These are phyloP conservation scores for Mycena maculata DNA, from an alignment of 768 basidiomycete genomes.

Conservation along the genomic window DNA sequence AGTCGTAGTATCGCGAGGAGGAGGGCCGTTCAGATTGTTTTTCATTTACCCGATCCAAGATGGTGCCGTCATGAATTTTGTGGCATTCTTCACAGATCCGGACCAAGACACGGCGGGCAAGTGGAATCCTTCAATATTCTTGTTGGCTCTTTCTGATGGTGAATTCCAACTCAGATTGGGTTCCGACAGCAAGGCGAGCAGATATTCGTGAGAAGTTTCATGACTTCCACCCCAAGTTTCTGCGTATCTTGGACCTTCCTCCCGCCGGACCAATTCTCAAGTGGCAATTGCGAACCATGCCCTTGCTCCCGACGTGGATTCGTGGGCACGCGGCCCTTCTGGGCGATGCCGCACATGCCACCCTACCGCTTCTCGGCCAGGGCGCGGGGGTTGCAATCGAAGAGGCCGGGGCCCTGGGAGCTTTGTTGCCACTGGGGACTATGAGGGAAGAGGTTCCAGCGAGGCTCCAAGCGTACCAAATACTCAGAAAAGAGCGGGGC, in stretches of 20 bases:
- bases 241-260: slow-evolving; percentile 1
- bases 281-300: slow-evolving; percentile 29
- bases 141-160: too few species aligned
- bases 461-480: slow-evolving; percentile 25
- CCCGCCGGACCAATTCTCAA: slow-evolving; percentile 19
- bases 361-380: slow-evolving; percentile 38
- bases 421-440: slow-evolving; percentile 26
- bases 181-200: slow-evolving; percentile 12
- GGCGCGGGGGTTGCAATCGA: slow-evolving; percentile 43
- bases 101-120: slow-evolving; percentile 14
- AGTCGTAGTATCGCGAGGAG: not conserved
- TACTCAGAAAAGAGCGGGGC: slow-evolving; percentile 27
- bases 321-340: slow-evolving; percentile 19
- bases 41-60: slow-evolving; percentile 18
- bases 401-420: slow-evolving; percentile 30
- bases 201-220: slow-evolving; percentile 12
- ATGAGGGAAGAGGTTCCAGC: slow-evolving; percentile 22
- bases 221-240: slow-evolving; percentile 27
- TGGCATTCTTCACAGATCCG: not conserved
- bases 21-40: not conserved
- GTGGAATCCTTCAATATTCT: not conserved
- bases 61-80: slow-evolving; percentile 22
- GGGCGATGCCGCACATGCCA: slow-evolving; percentile 40
- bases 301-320: slow-evolving; percentile 24
- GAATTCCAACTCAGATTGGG: slow-evolving; percentile 18